Conservation (phyloP, 2,329 filamentous ascomycete genomes). For the Fusarium proliferatum region DNA sequence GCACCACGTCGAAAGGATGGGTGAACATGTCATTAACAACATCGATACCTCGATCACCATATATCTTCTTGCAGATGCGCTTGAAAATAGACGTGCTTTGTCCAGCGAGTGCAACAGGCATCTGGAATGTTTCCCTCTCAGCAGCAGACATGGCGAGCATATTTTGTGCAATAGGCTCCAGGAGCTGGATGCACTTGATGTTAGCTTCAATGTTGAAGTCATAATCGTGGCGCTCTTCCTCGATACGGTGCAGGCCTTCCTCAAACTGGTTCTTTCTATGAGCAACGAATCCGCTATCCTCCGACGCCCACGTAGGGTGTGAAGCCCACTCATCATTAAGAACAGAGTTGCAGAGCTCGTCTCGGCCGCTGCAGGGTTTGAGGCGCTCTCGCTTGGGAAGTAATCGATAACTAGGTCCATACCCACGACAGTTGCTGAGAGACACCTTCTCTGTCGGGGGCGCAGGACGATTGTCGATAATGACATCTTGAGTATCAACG, state of each 20-base stretch:
- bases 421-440: slow-evolving; percentile 92
- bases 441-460: slow-evolving; percentile 86
- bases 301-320: slow-evolving; percentile 97
- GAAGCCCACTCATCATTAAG: slow-evolving; percentile 99
- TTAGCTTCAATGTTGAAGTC: slow-evolving; percentile 98
- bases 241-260: slow-evolving; percentile 93
- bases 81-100: slow-evolving; percentile 98
- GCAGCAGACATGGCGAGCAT: slow-evolving; percentile 81
- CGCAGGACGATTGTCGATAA: slow-evolving; percentile 81
- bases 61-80: slow-evolving; percentile 97
- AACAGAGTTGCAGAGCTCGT: slow-evolving; percentile 92
- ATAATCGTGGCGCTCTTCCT: slow-evolving; percentile 98
- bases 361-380: slow-evolving; percentile 91
- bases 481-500: slow-evolving; percentile 79
- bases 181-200: slow-evolving; percentile 91
- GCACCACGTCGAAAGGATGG: slow-evolving; percentile 86
- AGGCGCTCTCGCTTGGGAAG: slow-evolving; percentile 90
- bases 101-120: slow-evolving; percentile 86
- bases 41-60: slow-evolving; percentile 86
- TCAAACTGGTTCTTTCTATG: slow-evolving; percentile 97
- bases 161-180: slow-evolving; percentile 93
- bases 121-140: slow-evolving; percentile 79
- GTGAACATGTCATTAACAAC: slow-evolving; percentile 90
- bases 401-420: slow-evolving; percentile 93
- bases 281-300: slow-evolving; percentile 97